Base-by-base conservation (phyloP, 148 eudicot genomes). In the Fagopyrum tataricum region DNA sequence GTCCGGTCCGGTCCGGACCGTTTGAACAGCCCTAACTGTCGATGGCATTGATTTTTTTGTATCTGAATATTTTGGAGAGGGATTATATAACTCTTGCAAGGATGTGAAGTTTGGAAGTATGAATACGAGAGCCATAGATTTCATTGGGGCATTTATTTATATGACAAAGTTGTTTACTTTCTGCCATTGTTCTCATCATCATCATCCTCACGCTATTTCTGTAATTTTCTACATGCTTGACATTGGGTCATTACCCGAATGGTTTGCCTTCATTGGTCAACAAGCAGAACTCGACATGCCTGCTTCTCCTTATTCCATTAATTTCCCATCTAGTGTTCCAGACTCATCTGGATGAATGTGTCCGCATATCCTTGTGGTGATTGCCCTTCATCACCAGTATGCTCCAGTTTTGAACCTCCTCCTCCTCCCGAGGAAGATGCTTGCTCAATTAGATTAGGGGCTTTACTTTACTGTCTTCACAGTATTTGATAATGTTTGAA, bases 111-210 rank as follows among this genome's bases (percentile, higher is more conserved):
- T 88, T 74, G 89, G 91, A 71, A 84, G 83, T 75, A 85, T 88
- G 91, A 88, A 88, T 69, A 88, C 91, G 51, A 78, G 91, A 82
- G 91, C 91, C 44, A 82, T 88, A 74, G 89, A 88, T 78, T 88
- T 88, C 76, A 72, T 88, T 31, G 91, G 91, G 73, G 91, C 86
- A 59, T 71, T 0, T 56, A 17, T 6, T 59, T 81, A 59, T 77
- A 14, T 73, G 23, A 41, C 18, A 10, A 73, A 55, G 20, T 53
- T 41, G 40, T 37, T 18, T 73, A 37, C 37, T 37, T 24, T 5
- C 56, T 44, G 40, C 40, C 73, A 64, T 37, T 64, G 39, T 64
- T 37, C 20, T 31, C 61, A n/a, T 18, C 23, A 4, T 55, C 10
- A 31, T 64, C 14, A 11, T 37, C n/a, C n/a, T n/a, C n/a, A n/a